Evolutionary conservation across 1,284 basidiomycete species (phyloP).

Genomic region (Takashimella koratensis): DNA sequence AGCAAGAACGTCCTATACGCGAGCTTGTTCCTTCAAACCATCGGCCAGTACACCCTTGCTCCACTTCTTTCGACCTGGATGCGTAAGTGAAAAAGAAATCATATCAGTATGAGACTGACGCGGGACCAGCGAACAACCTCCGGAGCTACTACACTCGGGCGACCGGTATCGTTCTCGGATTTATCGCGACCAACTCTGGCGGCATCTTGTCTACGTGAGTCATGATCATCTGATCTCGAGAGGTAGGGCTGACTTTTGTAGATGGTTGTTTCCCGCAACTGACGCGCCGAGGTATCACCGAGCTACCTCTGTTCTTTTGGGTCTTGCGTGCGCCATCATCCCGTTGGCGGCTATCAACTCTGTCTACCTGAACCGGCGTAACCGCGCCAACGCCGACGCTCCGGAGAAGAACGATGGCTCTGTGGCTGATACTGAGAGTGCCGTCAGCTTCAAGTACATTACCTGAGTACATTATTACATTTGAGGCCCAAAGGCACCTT

Average conservation of each 20-base stretch:
- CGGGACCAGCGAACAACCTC: slow-evolving; percentile 55
- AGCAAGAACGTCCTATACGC: slow-evolving; percentile 34
- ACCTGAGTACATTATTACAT: no score
- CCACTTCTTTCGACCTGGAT: slow-evolving; percentile 37
- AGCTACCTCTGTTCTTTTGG: slow-evolving; percentile 40
- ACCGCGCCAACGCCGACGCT: slow-evolving; percentile 11
- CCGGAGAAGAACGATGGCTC: not conserved
- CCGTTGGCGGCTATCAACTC: slow-evolving; percentile 21
- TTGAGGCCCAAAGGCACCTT: no score
- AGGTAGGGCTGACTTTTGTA: not conserved
- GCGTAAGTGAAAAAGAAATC: slow-evolving; percentile 14
- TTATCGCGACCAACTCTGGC: slow-evolving; percentile 57
- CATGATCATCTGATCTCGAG: not conserved
- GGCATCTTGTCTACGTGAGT: slow-evolving; percentile 56
- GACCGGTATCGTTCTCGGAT: slow-evolving; percentile 57
- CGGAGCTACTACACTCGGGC: slow-evolving; percentile 57
- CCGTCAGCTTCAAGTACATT: slow-evolving; percentile 14
- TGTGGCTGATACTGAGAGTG: slow-evolving; percentile 2
- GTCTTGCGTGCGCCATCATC: slow-evolving; percentile 14
- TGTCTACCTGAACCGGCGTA: slow-evolving; percentile 18
- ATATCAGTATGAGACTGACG: not conserved
- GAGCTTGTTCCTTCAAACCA: slow-evolving; percentile 43
- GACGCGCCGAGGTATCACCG: slow-evolving; percentile 52
- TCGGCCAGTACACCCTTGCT: slow-evolving; percentile 37
- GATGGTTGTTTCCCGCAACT: slow-evolving; percentile 55